These are phyloP conservation scores for Aristolochia californica DNA, from an alignment of 164 flowering plant genomes.

Conservation along the genomic window DNA sequence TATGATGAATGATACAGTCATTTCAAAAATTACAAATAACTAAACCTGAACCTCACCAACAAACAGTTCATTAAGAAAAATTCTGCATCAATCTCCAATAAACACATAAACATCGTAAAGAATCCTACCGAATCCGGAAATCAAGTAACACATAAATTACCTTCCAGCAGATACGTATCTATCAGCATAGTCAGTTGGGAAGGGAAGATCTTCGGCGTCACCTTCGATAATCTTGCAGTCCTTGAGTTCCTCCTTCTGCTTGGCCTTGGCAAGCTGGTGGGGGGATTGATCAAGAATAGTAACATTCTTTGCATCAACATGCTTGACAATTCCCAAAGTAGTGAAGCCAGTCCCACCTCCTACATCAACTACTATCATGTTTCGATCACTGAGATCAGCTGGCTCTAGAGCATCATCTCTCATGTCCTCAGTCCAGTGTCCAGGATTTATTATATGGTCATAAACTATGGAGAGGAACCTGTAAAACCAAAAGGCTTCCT, in stretches of 20 bases:
- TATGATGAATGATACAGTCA: too few species aligned
- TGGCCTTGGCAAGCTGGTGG: constrained; percentile 78
- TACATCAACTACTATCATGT: constrained; percentile 60
- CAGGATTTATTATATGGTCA: constrained; percentile 65
- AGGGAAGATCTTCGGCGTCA: constrained; percentile 75
- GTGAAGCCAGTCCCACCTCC: constrained; percentile 86
- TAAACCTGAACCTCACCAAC: too few species aligned
- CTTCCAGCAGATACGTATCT: constrained; percentile 79
- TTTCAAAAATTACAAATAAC: too few species aligned
- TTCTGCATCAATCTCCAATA: too few species aligned
- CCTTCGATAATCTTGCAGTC: constrained; percentile 66
- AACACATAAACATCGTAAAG: too few species aligned
- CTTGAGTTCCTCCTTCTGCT: constrained; percentile 60
- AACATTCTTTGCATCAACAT: constrained; percentile 74
- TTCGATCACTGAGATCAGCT: constrained; percentile 47
- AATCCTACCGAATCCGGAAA: not conserved
- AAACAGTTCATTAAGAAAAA: too few species aligned
- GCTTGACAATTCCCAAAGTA: constrained; percentile 67
- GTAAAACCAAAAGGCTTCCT: constrained; percentile 82
- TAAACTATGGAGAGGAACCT: constrained; percentile 63
- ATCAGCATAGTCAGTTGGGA: constrained; percentile 69
- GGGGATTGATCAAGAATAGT: constrained; percentile 74
- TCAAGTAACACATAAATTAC: constrained; percentile 12
- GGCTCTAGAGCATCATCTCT: constrained; percentile 79
- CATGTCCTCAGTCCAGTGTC: constrained; percentile 88